These are phyloP conservation scores for Monosporascus sp. DNA, from an alignment of 2,329 filamentous ascomycete genomes.

Conservation along the genomic window DNA sequence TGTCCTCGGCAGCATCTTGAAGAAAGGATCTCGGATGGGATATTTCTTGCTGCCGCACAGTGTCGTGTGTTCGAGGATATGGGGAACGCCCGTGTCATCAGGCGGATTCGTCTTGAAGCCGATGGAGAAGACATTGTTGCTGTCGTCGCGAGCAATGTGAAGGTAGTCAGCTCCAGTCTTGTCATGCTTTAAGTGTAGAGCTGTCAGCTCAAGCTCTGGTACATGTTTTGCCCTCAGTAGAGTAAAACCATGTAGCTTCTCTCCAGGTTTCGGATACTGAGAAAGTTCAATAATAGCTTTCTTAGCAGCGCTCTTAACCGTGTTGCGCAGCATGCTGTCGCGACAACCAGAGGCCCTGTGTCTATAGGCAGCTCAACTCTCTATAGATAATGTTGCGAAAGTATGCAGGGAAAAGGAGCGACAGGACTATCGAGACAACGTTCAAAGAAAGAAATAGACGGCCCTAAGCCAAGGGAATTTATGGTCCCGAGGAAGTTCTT, in stretches of 20 bases:
- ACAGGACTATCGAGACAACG: too few species aligned
- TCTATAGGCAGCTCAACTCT: too few species aligned
- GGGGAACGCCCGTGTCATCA: slow-evolving; percentile 90
- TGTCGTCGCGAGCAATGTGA: slow-evolving; percentile 89
- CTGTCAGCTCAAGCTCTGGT: slow-evolving; percentile 87
- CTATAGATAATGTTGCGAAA: too few species aligned
- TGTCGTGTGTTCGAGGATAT: slow-evolving; percentile 96
- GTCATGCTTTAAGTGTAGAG: slow-evolving; percentile 85
- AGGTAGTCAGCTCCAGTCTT: slow-evolving; percentile 95
- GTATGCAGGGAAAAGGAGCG: too few species aligned
- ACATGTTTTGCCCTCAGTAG: slow-evolving; percentile 85
- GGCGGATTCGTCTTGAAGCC: slow-evolving; percentile 99
- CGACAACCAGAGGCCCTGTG: not conserved
- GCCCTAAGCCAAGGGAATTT: too few species aligned
- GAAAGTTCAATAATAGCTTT: slow-evolving; percentile 71
- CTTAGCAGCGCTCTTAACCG: slow-evolving; percentile 41
- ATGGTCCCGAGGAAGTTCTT: too few species aligned
- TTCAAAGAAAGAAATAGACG: too few species aligned
- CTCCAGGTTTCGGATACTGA: slow-evolving; percentile 71
- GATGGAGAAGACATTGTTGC: slow-evolving; percentile 99
- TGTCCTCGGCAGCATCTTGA: slow-evolving; percentile 98
- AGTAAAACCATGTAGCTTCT: slow-evolving; percentile 90
- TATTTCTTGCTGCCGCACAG: slow-evolving; percentile 95
- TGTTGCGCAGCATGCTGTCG: slow-evolving; percentile 46
- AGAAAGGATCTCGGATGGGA: slow-evolving; percentile 97